A percentile compares a stretch with the other conserved stretches of the same genome.
phyloP scores from a whole-genome alignment of 2,329 filamentous ascomycete genomes.

The Fusarium acutatum region DNA sequence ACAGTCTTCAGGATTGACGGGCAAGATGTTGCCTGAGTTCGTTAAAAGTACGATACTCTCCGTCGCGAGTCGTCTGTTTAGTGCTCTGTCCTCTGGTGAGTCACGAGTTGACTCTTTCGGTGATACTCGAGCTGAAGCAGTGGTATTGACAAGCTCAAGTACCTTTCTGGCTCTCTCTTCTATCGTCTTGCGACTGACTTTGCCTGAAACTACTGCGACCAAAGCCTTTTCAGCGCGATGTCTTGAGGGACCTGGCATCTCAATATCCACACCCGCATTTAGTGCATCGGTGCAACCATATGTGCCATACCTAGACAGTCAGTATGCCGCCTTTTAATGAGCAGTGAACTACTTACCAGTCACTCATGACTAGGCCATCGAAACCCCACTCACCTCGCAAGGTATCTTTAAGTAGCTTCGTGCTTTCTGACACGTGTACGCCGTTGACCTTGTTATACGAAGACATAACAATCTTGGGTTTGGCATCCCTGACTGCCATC shows the following conservation, averaged over 20 bases:
- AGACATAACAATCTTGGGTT: slow-evolving; percentile 65
- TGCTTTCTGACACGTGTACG: slow-evolving; percentile 16
- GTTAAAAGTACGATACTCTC: slow-evolving; percentile 69
- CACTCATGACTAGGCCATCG: slow-evolving; percentile 23
- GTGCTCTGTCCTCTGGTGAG: slow-evolving; percentile 3
- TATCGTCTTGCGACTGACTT: background rate
- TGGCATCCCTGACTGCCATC: slow-evolving; percentile 64
- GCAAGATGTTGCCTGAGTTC: slow-evolving; percentile 66
- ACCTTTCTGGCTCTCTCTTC: slow-evolving; percentile 9
- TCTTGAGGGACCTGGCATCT: slow-evolving; percentile 20
- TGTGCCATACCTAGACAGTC: slow-evolving; percentile 8
- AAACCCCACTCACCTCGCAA: slow-evolving; percentile 17
- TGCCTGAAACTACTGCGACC: slow-evolving; percentile 10
- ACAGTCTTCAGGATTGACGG: slow-evolving; percentile 46
- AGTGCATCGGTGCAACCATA: slow-evolving; percentile 11
- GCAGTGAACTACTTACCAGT: slow-evolving; percentile 1
- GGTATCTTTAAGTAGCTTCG: slow-evolving; percentile 2
- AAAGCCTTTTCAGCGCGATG: slow-evolving; percentile 2
- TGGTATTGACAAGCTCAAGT: background rate
- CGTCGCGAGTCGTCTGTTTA: slow-evolving; percentile 1
- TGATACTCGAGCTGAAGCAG: background rate
- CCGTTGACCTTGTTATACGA: slow-evolving; percentile 60
- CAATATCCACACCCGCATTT: slow-evolving; percentile 17
- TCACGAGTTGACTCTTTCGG: slow-evolving; percentile 15
- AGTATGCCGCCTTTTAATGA: background rate